phyloP scores from a whole-genome alignment of 2,329 filamentous ascomycete species.

The Fusarium sp. region DNA sequence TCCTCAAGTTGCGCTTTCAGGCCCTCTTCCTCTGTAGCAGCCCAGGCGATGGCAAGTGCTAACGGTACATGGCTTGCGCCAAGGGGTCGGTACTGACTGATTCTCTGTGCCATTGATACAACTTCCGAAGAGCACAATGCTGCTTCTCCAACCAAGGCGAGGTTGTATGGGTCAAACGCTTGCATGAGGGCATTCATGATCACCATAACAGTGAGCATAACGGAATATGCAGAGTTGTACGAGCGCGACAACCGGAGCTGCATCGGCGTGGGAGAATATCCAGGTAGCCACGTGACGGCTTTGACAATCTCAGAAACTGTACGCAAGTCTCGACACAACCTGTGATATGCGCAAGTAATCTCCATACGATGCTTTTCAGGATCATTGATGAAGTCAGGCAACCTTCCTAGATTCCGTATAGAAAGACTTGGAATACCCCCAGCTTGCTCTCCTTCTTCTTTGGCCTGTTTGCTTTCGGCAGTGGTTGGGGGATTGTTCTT shows the following conservation, averaged over 20 bases:
- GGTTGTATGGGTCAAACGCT: conserved; percentile 33
- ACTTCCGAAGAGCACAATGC: conserved; percentile 34
- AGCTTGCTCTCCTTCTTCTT: not conserved
- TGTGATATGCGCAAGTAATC: conserved; percentile 34
- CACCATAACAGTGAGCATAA: conserved; percentile 16
- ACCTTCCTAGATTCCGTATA: conserved; percentile 28
- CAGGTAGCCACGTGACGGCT: conserved; percentile 23
- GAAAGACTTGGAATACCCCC: conserved; percentile 31
- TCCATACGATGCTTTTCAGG: conserved; percentile 38
- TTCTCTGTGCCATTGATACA: conserved; percentile 12
- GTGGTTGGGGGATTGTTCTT: conserved; percentile 22
- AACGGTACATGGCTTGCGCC: conserved; percentile 36
- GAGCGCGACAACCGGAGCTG: conserved; percentile 22
- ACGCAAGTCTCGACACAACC: conserved; percentile 22
- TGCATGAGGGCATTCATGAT: conserved; percentile 38
- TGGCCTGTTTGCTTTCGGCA: not conserved
- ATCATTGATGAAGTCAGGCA: conserved; percentile 37
- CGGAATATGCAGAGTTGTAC: conserved; percentile 31
- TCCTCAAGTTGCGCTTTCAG: conserved; percentile 28
- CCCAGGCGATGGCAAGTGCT: conserved; percentile 32
- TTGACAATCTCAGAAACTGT: conserved; percentile 32
- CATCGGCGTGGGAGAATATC: conserved; percentile 22
- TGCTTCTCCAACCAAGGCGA: conserved; percentile 20
- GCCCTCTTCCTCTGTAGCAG: conserved; percentile 29
- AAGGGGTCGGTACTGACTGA: conserved; percentile 27